These are phyloP conservation scores for Cladorrhinum samala DNA, from an alignment of 495 filamentous ascomycete genomes.

Conservation along the genomic window DNA sequence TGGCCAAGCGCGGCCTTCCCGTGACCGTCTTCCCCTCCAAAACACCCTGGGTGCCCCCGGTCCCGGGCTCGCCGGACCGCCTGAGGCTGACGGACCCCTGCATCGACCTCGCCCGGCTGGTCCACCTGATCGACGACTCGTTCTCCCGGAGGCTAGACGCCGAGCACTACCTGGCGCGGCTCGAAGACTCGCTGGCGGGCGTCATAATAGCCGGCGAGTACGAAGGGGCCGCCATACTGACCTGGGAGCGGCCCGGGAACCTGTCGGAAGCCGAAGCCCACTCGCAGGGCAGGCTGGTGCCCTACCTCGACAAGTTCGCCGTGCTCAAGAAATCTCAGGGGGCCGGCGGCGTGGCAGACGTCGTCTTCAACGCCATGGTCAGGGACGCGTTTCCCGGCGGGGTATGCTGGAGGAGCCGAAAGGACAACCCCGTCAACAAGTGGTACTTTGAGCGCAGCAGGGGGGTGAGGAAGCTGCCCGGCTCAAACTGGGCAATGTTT, in stretches of 20 bases:
- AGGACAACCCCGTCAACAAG: slow-evolving; percentile 81
- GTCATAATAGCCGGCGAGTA: slow-evolving; percentile 94
- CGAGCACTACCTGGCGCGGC: slow-evolving; percentile 69
- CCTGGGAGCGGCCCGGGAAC: slow-evolving; percentile 78
- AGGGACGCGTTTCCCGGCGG: slow-evolving; percentile 75
- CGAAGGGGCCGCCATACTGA: slow-evolving; percentile 89
- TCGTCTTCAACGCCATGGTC: slow-evolving; percentile 95
- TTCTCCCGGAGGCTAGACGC: slow-evolving; percentile 83
- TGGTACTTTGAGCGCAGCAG: slow-evolving; percentile 91
- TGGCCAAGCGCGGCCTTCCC: slow-evolving; percentile 87
- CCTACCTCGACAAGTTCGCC: slow-evolving; percentile 97
- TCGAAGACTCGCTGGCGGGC: slow-evolving; percentile 73
- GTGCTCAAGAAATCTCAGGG: slow-evolving; percentile 85
- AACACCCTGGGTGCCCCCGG: slow-evolving; percentile 60
- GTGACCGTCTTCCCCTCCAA: slow-evolving; percentile 68
- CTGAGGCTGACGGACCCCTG: slow-evolving; percentile 67
- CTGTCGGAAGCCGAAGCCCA: slow-evolving; percentile 48
- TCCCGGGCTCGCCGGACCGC: slow-evolving; percentile 40
- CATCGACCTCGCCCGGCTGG: slow-evolving; percentile 75
- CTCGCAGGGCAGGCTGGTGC: slow-evolving; percentile 58
- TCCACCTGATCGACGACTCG: slow-evolving; percentile 88
- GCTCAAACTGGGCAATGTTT: slow-evolving; percentile 90
- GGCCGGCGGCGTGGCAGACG: slow-evolving; percentile 85
- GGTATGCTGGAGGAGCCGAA: slow-evolving; percentile 75
- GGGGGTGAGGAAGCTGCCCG: slow-evolving; percentile 73